phyloP scores from a whole-genome alignment of 768 basidiomycete species.

The Mycena albidolilacea region DNA sequence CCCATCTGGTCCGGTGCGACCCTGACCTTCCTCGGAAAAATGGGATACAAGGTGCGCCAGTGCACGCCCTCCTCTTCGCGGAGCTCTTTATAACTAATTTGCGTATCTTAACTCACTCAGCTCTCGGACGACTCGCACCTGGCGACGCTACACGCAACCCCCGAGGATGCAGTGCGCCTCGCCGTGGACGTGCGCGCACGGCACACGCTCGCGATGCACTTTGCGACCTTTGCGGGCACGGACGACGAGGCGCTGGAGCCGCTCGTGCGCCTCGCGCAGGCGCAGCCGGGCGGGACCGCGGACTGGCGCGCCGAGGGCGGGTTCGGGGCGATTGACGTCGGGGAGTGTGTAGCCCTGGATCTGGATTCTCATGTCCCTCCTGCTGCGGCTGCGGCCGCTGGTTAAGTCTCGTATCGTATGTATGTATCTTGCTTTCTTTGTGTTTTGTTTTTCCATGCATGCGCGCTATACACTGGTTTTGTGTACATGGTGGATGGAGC shows the following conservation, averaged over 20 bases:
- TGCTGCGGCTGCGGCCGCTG: too few relatives aligned
- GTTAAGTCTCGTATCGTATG: too few relatives aligned
- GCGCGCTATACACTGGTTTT: too few relatives aligned
- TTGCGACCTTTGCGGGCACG: conserved; percentile 60
- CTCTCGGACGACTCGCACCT: conserved; percentile 49
- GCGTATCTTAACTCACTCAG: conserved; percentile 19
- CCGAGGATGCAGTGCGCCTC: conserved; percentile 56
- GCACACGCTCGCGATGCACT: conserved; percentile 59
- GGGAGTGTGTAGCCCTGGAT: conserved; percentile 38
- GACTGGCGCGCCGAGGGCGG: conserved; percentile 51
- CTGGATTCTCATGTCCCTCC: too few relatives aligned
- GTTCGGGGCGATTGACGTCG: conserved; percentile 54
- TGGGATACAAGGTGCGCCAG: conserved; percentile 54
- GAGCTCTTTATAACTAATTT: too few relatives aligned
- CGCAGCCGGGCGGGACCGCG: conserved; percentile 35
- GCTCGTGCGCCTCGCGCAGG: conserved; percentile 49
- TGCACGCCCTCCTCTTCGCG: too few relatives aligned
- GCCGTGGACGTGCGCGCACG: conserved; percentile 54
- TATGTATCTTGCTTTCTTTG: too few relatives aligned
- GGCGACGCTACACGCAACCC: conserved; percentile 57
- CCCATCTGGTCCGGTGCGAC: conserved; percentile 63
- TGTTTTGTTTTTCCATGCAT: too few relatives aligned
- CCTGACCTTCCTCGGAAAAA: conserved; percentile 53
- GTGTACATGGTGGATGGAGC: too few relatives aligned
- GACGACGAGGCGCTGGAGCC: conserved; percentile 58